phyloP scores from a whole-genome alignment of 768 basidiomycete species.

The Tylopilus intermedius region DNA sequence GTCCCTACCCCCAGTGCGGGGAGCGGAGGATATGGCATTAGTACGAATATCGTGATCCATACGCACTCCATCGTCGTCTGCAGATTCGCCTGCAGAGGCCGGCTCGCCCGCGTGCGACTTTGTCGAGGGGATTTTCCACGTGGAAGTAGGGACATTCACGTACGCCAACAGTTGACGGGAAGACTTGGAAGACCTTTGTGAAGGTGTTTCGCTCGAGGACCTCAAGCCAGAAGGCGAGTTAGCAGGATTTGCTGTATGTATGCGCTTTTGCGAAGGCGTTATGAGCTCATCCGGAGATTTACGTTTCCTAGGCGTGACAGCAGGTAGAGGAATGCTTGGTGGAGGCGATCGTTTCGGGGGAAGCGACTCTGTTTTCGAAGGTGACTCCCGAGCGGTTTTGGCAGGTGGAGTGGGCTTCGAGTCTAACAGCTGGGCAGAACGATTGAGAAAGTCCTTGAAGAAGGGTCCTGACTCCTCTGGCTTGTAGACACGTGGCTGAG shows the following conservation, averaged over 20 bases:
- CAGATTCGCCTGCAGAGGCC: conserved; percentile 54
- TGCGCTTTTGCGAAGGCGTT: conserved; percentile 63
- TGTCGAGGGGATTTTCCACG: conserved; percentile 27
- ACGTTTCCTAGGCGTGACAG: conserved; percentile 64
- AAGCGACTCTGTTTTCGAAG: conserved; percentile 14
- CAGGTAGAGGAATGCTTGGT: conserved; percentile 9
- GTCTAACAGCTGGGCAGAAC: conserved; percentile 43
- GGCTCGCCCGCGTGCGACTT: conserved; percentile 33
- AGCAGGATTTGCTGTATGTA: conserved; percentile 24
- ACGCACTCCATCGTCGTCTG: conserved; percentile 36
- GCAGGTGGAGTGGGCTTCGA: conserved; percentile 18
- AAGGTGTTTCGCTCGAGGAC: conserved; percentile 21
- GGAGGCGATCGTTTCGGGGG: conserved; percentile 14
- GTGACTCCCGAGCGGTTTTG: conserved; percentile 16
- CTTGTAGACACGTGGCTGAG: conserved; percentile 34
- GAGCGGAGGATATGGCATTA: conserved; percentile 34
- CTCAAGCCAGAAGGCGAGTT: conserved; percentile 10
- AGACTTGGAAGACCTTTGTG: conserved; percentile 26
- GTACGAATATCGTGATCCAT: conserved; percentile 23
- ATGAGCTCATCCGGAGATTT: conserved; percentile 56
- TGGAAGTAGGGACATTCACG: conserved; percentile 29
- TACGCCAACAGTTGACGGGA: conserved; percentile 32
- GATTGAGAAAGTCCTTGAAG: conserved; percentile 57
- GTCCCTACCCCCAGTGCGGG: conserved; percentile 69
- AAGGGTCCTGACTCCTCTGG: conserved; percentile 60